Conservation (phyloP, 2,329 filamentous ascomycete genomes). For the Paracoccidioides brasiliensis region DNA sequence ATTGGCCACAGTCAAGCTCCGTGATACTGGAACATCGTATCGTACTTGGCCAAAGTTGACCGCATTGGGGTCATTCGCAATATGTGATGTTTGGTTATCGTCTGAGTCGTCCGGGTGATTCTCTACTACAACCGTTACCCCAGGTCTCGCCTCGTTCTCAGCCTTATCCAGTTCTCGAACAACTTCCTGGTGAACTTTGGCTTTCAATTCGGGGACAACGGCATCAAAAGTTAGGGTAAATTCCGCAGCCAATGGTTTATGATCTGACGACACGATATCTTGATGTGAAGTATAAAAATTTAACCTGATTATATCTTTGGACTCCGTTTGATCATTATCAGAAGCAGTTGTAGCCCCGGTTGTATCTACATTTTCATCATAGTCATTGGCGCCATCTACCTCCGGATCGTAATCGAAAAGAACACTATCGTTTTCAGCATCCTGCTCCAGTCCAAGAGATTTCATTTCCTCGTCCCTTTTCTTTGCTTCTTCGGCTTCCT, state of each 20-base stretch:
- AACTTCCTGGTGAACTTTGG: constrained; percentile 72
- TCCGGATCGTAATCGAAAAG: constrained; percentile 86
- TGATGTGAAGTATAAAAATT: constrained; percentile 78
- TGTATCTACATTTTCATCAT: constrained; percentile 42
- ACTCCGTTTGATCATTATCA: constrained; percentile 9
- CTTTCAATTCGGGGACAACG: constrained; percentile 72
- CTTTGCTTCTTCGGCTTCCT: constrained; percentile 53
- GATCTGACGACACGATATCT: constrained; percentile 79
- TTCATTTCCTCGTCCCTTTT: constrained; percentile 78
- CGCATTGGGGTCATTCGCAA: constrained; percentile 34
- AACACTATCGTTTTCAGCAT: constrained; percentile 64
- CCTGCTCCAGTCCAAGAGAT: constrained; percentile 59
- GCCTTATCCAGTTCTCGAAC: constrained; percentile 76
- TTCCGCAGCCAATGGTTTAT: constrained; percentile 77
- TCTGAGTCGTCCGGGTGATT: constrained; percentile 15
- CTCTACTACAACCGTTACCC: constrained; percentile 72
- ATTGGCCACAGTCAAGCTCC: constrained; percentile 75
- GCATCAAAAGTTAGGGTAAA: constrained; percentile 80
- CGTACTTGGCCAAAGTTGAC: constrained; percentile 68
- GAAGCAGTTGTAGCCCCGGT: constrained; percentile 26
- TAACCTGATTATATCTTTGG: constrained; percentile 40
- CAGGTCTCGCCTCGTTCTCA: constrained; percentile 80
- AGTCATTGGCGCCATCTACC: constrained; percentile 46
- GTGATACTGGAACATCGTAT: constrained; percentile 52
- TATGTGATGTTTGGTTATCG: constrained; percentile 28